These are phyloP conservation scores for Ilex paraguariensis DNA, from an alignment of 305 asterid genomes.

Conservation along the genomic window DNA sequence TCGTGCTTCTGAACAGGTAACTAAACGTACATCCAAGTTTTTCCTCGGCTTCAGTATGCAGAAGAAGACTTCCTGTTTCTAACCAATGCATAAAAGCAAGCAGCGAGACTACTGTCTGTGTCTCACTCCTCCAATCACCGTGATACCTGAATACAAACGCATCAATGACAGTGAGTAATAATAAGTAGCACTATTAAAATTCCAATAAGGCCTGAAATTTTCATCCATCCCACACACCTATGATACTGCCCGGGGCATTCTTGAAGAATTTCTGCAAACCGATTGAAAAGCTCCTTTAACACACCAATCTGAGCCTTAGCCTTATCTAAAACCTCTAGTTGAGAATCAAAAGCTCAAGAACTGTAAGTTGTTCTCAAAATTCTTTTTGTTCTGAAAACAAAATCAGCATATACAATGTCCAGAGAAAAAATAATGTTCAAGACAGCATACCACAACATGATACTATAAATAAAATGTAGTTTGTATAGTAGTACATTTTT, in stretches of 20 bases:
- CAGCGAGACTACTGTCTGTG: conserved; percentile 68
- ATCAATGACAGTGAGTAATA: conserved; percentile 4
- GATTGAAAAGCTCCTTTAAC: conserved; percentile 45
- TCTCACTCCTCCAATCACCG: conserved; percentile 83
- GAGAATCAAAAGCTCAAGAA: conserved; percentile 8
- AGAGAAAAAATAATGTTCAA: no score
- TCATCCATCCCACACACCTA: conserved; percentile 37
- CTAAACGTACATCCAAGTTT: conserved; percentile 77
- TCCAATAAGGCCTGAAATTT: background rate
- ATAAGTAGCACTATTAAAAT: background rate
- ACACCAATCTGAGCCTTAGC: conserved; percentile 53
- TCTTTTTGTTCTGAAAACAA: no score
- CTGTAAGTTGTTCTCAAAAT: no score
- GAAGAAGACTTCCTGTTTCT: conserved; percentile 71
- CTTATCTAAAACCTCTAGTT: conserved; percentile 69
- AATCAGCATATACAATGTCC: no score
- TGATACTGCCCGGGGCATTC: conserved; percentile 87
- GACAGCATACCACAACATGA: no score
- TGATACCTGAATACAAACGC: conserved; percentile 47
- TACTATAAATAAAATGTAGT: no score
- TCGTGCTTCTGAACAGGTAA: background rate
- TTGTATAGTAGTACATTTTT: no score
- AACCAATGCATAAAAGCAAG: conserved; percentile 86
- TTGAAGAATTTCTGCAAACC: conserved; percentile 58
- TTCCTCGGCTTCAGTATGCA: conserved; percentile 77